Evolutionary conservation across 345 rosid genomes (phyloP).

Genomic region (Arabidopsis arenosa): DNA sequence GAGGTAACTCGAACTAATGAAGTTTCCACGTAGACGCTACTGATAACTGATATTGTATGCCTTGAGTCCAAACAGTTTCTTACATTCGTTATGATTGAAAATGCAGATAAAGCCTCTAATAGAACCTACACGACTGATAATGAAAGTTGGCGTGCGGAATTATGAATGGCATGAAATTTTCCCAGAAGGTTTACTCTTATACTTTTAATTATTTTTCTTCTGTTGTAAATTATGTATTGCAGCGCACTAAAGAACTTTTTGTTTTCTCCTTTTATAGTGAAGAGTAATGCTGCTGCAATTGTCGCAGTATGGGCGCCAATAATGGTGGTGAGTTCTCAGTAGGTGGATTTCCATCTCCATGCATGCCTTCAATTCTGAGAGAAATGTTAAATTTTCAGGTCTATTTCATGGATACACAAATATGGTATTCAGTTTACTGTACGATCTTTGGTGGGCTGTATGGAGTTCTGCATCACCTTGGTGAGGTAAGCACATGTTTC

Average conservation of each 20-base stretch:
- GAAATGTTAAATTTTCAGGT: slow-evolving; percentile 55
- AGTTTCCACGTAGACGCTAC: slow-evolving; percentile 23
- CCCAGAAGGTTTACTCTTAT: slow-evolving; percentile 64
- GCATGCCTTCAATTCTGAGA: slow-evolving; percentile 18
- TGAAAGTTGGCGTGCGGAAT: slow-evolving; percentile 67
- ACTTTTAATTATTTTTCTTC: slow-evolving; percentile 7
- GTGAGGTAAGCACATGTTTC: slow-evolving; percentile 68
- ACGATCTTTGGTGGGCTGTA: slow-evolving; percentile 88
- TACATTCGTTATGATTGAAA: slow-evolving; percentile 31
- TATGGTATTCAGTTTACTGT: slow-evolving; percentile 98
- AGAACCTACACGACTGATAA: slow-evolving; percentile 76
- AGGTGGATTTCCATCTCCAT: slow-evolving; percentile 8
- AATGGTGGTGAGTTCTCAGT: slow-evolving; percentile 70
- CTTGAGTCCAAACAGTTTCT: slow-evolving; percentile 5
- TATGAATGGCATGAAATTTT: slow-evolving; percentile 93
- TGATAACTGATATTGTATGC: slow-evolving; percentile 20
- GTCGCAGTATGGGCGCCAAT: slow-evolving; percentile 96
- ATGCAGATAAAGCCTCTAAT: slow-evolving; percentile 91
- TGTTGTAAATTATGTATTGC: slow-evolving; percentile 7
- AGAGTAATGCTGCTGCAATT: slow-evolving; percentile 88
- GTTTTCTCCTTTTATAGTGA: slow-evolving; percentile 55
- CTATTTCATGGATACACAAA: slow-evolving; percentile 97
- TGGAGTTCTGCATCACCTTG: slow-evolving; percentile 97
- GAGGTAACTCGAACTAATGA: slow-evolving; percentile 61
- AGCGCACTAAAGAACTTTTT: slow-evolving; percentile 23